A percentile compares a stretch with the other conserved stretches of the same genome.
phyloP scores from a whole-genome alignment of 139 green algal species.

The Choricystis sp. region DNA sequence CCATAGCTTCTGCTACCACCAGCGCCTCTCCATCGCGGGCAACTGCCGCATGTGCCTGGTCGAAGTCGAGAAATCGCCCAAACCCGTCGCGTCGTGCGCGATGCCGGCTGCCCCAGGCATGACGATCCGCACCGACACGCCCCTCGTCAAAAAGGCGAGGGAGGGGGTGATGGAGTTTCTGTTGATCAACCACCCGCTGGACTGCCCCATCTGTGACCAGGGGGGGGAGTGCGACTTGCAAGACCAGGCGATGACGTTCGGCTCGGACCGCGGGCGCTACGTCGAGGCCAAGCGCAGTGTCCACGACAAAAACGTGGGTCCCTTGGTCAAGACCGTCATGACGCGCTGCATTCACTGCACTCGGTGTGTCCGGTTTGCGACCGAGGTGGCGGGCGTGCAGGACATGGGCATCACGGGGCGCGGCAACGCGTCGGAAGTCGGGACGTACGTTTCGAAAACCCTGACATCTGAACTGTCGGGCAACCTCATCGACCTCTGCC shows the following conservation, averaged over 20 bases:
- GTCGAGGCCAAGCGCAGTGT: slow-evolving; percentile 79
- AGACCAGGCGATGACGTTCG: slow-evolving; percentile 89
- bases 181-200: slow-evolving; percentile 96
- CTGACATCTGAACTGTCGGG: slow-evolving; percentile 80
- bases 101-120: slow-evolving; percentile 92
- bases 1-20: slow-evolving; percentile 96
- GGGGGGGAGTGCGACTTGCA: slow-evolving; percentile 98
- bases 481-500: slow-evolving; percentile 98
- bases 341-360: slow-evolving; percentile 91
- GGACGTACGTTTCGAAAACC: slow-evolving; percentile 91
- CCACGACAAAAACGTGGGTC: slow-evolving; percentile 92
- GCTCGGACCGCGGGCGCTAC: slow-evolving; percentile 79
- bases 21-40: slow-evolving; percentile 89
- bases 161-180: slow-evolving; percentile 99
- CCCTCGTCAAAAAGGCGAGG: slow-evolving; percentile 92
- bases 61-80: slow-evolving; percentile 92
- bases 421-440: slow-evolving; percentile 75
- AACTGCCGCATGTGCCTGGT: slow-evolving; percentile 99
- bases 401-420: slow-evolving; percentile 89
- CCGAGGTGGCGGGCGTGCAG: slow-evolving; percentile 83
- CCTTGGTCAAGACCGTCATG: slow-evolving; percentile 98
- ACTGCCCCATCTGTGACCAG: slow-evolving; percentile 99
- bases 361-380: slow-evolving; percentile 89
- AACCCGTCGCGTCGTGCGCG: slow-evolving; percentile 93
- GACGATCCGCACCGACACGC: slow-evolving; percentile 90